Conservation (phyloP, 352 stramenopile genomes). For the Pythium aristosporum region DNA sequence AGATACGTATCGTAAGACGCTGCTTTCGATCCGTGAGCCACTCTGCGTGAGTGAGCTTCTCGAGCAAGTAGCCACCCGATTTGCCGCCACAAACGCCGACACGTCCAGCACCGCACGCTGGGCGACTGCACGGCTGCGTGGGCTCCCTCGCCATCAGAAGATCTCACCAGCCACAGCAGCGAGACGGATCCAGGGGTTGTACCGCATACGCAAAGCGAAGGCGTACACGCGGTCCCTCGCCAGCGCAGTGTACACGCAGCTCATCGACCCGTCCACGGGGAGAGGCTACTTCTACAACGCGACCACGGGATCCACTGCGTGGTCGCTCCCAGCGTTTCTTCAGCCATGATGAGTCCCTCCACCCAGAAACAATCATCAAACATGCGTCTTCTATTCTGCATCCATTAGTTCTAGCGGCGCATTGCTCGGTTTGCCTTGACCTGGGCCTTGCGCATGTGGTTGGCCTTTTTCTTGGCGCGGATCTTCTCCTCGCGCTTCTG, state of each 20-base stretch:
- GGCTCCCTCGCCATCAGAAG: conserved; percentile 17
- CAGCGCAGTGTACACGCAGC: conserved; percentile 36
- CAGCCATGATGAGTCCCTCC: neutral
- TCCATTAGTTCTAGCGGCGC: conserved; percentile 12
- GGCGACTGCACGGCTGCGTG: conserved; percentile 33
- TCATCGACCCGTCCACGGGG: conserved; percentile 47
- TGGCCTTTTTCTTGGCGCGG: conserved; percentile 73
- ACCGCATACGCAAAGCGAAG: conserved; percentile 49
- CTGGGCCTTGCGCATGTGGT: conserved; percentile 64
- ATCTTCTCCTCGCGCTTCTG: conserved; percentile 82
- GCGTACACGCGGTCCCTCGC: conserved; percentile 38
- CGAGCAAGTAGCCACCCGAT: conserved; percentile 2
- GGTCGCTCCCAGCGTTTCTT: conserved; percentile 48
- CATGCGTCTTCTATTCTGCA: neutral
- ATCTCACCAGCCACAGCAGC: conserved; percentile 36
- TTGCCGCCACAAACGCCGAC: neutral
- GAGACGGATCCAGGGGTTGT: conserved; percentile 55
- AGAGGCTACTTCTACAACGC: conserved; percentile 58
- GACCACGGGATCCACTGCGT: conserved; percentile 51
- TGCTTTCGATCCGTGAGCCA: conserved; percentile 10
- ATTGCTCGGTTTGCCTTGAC: conserved; percentile 44
- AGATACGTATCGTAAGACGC: conserved; percentile 10
- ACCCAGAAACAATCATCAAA: too few species aligned
- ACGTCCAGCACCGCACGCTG: conserved; percentile 20
- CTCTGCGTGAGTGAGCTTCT: neutral